phyloP scores from a whole-genome alignment of 2,329 filamentous ascomycete species.

The Onygenales sp. region DNA sequence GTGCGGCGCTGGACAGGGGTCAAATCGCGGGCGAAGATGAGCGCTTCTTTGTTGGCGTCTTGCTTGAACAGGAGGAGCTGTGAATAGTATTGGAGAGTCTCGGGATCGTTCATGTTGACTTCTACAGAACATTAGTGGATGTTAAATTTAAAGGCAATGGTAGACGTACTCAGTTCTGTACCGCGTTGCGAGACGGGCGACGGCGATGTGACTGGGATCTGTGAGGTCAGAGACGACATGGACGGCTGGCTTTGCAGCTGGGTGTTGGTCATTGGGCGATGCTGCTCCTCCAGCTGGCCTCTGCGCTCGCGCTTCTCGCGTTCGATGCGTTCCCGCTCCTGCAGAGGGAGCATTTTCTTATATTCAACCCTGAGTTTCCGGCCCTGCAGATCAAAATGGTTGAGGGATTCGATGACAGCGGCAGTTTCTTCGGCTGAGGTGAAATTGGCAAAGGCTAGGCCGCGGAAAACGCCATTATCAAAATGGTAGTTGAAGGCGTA shows the following conservation, averaged over 20 bases:
- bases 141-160: conserved; percentile 8
- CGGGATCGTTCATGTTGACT: conserved; percentile 83
- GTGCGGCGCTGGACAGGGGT: conserved; percentile 76
- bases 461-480: conserved; percentile 93
- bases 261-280: conserved; percentile 57
- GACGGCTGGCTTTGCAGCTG: conserved; percentile 78
- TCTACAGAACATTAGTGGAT: conserved; percentile 35
- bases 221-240: conserved; percentile 65
- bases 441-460: conserved; percentile 95
- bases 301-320: conserved; percentile 92
- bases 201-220: conserved; percentile 54
- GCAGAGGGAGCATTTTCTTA: conserved; percentile 97
- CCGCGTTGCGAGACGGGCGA: conserved; percentile 54
- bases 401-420: conserved; percentile 84
- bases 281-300: conserved; percentile 93
- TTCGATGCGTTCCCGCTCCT: conserved; percentile 91
- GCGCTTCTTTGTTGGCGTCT: conserved; percentile 63
- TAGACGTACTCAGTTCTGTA: conserved; percentile 27
- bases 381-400: conserved; percentile 90
- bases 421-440: conserved; percentile 91
- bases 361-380: conserved; percentile 94
- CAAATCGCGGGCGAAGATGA: conserved; percentile 74
- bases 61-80: conserved; percentile 84
- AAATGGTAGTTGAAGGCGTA: conserved; percentile 99
- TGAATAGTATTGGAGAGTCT: conserved; percentile 79